These are phyloP conservation scores for Hypholoma fasciculare DNA, from an alignment of 768 basidiomycete species.

Conservation along the genomic window DNA sequence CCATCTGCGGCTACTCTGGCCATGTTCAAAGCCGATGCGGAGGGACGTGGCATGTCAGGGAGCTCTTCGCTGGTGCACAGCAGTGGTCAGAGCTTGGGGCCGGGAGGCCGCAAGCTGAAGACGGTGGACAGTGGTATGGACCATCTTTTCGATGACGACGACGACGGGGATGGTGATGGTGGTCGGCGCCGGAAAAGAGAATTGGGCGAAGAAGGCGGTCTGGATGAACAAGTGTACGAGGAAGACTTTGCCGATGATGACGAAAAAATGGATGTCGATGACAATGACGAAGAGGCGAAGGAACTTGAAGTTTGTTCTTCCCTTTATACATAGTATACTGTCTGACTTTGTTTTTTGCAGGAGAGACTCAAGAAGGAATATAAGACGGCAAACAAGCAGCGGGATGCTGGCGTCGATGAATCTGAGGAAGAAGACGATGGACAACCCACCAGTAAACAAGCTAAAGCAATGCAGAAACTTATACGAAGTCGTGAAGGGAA, in stretches of 20 bases:
- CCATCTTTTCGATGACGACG: constrained; percentile 68
- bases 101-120: constrained; percentile 66
- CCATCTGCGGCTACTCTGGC: constrained; percentile 64
- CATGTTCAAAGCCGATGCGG: constrained; percentile 68
- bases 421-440: constrained; percentile 77
- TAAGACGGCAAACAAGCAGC: constrained; percentile 71
- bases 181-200: constrained; percentile 54
- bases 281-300: constrained; percentile 83
- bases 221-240: constrained; percentile 83
- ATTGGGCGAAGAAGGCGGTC: constrained; percentile 73
- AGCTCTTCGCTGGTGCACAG: constrained; percentile 48
- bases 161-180: constrained; percentile 42
- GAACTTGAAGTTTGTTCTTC: constrained; percentile 64
- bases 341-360: constrained; percentile 35
- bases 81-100: constrained; percentile 59
- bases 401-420: constrained; percentile 70
- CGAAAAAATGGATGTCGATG: constrained; percentile 70
- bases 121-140: constrained; percentile 68
- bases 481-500: constrained; percentile 84
- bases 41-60: constrained; percentile 40
- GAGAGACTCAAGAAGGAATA: constrained; percentile 86
- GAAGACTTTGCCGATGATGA: constrained; percentile 89
- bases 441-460: constrained; percentile 61
- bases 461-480: constrained; percentile 82
- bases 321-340: neutral